Evolutionary conservation across 768 basidiomycete species (phyloP), one percentile per base, ranked within the genome.

Genomic region (Cubamyces lactineus): DNA sequence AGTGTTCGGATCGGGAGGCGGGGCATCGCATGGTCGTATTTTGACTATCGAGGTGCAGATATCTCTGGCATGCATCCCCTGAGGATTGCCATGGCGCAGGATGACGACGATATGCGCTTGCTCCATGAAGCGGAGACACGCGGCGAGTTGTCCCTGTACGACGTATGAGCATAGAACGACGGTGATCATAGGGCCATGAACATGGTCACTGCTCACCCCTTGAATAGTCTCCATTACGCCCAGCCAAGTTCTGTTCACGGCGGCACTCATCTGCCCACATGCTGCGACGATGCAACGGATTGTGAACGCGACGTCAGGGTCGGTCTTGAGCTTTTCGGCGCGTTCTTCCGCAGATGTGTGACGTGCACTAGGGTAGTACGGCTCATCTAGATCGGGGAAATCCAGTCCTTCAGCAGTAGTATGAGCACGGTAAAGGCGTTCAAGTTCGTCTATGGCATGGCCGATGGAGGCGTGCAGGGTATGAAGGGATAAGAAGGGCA

Each of bases 111-210:
- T 80, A 67, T 91, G 86, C 1, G 89, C 82, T 4, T 87, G 85
- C 70, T 92, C 89, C 17, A 92, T 71, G 38, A 92, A 78, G 16
- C 89, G 84, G 73, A 92, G 76, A 68, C 87, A 89, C 5, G 87
- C 84, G 5, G 0, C 86, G 16, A 91, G 77, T 69, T 89, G 86
- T 68, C 89, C 89, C 87, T 90, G 56, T 17, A 4, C 12, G 41
- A 9, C 26, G 39, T 4, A 51, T 9, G 3, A n/a, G 28, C 38
- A 15, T n/a, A 15, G 3, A 48, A 1, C 19, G 7, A 26, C 26
- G 19, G 21, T 11, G 9, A 9, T 34, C 34, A n/a, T n/a, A 28
- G 28, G 28, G 28, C 3, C 7, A 34, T 34, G 11, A 16, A 19
- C 0, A 11, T 11, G n/a, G 12, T 85, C 85, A 69, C 89, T 88